Percentiles rank a stretch among this genome's conserved stretches.
These are phyloP conservation scores for Leptosphaerulina australis DNA, from an alignment of 2,329 filamentous ascomycete species.

Conservation along the genomic window DNA sequence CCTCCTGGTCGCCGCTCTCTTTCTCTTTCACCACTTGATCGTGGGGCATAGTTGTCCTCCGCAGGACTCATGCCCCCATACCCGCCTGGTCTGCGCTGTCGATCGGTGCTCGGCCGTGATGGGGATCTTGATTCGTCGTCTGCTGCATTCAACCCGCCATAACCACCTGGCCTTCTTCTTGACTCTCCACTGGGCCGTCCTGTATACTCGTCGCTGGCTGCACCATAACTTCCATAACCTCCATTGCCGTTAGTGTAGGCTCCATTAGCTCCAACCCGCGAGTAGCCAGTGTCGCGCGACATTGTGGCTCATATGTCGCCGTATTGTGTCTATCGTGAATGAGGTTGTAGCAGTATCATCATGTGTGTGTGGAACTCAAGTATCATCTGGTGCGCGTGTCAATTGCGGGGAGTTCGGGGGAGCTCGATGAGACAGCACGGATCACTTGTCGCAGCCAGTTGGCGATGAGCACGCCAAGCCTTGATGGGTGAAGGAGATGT, in stretches of 20 bases:
- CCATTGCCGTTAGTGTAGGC: constrained; percentile 46
- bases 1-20: constrained; percentile 37
- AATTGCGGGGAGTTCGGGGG: constrained; percentile 40
- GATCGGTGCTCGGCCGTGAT: constrained; percentile 28
- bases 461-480: constrained; percentile 15
- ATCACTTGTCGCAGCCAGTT: constrained; percentile 18
- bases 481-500: constrained; percentile 1
- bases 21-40: constrained; percentile 26
- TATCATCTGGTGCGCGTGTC: constrained; percentile 14
- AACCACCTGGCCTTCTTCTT: constrained; percentile 42
- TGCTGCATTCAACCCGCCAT: constrained; percentile 33
- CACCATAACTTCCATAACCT: constrained; percentile 31
- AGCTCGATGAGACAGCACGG: constrained; percentile 30
- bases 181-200: constrained; percentile 35
- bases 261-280: constrained; percentile 43
- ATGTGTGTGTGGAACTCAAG: constrained; percentile 15
- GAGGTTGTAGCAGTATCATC: constrained; percentile 9
- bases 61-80: constrained; percentile 40
- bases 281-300: constrained; percentile 46
- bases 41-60: constrained; percentile 30
- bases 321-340: constrained; percentile 8
- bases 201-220: constrained; percentile 22
- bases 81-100: constrained; percentile 36
- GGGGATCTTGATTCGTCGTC: constrained; percentile 25
- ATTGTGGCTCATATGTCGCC: constrained; percentile 31